Conservation (phyloP, 2,329 filamentous ascomycete genomes). For the Thelonectria blattea region DNA sequence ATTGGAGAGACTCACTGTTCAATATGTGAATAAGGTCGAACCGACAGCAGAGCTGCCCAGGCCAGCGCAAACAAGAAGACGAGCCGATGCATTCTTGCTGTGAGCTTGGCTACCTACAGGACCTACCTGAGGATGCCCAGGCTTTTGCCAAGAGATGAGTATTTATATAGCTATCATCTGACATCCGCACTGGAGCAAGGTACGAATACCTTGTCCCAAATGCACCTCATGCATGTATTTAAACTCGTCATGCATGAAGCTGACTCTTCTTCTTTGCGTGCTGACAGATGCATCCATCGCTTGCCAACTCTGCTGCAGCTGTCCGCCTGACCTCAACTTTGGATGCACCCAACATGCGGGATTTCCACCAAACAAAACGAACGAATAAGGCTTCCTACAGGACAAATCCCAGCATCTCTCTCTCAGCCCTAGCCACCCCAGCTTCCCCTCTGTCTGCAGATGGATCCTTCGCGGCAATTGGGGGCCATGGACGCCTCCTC, state of each 20-base stretch:
- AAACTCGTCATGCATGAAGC: no score
- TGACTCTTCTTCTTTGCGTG: no score
- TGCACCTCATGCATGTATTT: not conserved
- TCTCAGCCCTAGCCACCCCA: not conserved
- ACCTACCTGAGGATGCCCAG: no score
- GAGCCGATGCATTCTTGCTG: slow-evolving; percentile 1
- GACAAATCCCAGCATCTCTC: not conserved
- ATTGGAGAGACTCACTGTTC: not conserved
- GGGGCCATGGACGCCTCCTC: no score
- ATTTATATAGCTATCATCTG: no score
- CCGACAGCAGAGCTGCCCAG: not conserved
- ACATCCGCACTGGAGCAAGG: no score
- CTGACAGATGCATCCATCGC: no score
- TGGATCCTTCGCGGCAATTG: not conserved
- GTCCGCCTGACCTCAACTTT: not conserved
- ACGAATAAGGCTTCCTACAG: not conserved
- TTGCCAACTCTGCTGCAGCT: no score
- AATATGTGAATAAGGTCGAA: not conserved
- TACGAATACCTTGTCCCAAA: not conserved
- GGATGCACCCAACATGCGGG: not conserved
- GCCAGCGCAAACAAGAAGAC: not conserved
- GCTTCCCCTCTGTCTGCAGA: not conserved
- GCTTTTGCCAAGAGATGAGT: no score
- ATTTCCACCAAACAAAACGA: not conserved
- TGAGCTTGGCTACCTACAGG: no score